Evolutionary conservation across 768 basidiomycete species (phyloP).

Genomic region (Dentipellis fragilis): DNA sequence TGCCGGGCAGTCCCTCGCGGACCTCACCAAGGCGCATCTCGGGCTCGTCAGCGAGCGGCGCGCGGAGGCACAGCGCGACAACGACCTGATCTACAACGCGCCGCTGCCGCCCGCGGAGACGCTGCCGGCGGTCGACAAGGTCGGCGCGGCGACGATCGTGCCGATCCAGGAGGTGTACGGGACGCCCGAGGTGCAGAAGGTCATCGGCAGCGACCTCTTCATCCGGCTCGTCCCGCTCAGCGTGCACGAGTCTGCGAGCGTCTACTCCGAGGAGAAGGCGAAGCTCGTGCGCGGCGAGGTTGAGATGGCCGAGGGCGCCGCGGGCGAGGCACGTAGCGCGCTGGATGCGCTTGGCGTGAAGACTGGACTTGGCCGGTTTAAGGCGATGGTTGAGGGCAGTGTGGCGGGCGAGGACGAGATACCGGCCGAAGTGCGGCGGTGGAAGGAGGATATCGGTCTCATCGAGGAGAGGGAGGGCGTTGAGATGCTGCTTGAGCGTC

Average conservation of each 20-base stretch:
- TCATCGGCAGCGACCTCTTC: conserved; percentile 91
- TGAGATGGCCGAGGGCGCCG: conserved; percentile 77
- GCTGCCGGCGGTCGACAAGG: conserved; percentile 75
- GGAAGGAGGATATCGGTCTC: conserved; percentile 62
- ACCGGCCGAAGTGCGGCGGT: conserved; percentile 58
- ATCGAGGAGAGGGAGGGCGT: conserved; percentile 63
- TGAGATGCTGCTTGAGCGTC: conserved; percentile 48
- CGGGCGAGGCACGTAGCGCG: conserved; percentile 68
- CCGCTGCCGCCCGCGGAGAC: conserved; percentile 72
- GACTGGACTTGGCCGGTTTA: conserved; percentile 56
- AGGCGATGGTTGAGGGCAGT: conserved; percentile 58
- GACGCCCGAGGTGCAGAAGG: conserved; percentile 83
- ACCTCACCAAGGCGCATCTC: conserved; percentile 77
- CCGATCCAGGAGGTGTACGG: conserved; percentile 93
- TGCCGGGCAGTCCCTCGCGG: conserved; percentile 66
- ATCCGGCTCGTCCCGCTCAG: conserved; percentile 78
- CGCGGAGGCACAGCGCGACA: conserved; percentile 73
- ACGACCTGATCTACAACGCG: conserved; percentile 96
- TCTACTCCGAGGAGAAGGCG: conserved; percentile 98
- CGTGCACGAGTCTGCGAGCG: conserved; percentile 90
- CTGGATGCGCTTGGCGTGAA: conserved; percentile 79
- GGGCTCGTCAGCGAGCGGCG: conserved; percentile 69
- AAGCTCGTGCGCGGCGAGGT: conserved; percentile 85
- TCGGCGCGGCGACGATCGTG: conserved; percentile 71
- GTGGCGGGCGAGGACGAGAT: conserved; percentile 56